These are phyloP conservation scores for Casuarina glauca DNA, from an alignment of 306 rosid genomes.

Conservation along the genomic window DNA sequence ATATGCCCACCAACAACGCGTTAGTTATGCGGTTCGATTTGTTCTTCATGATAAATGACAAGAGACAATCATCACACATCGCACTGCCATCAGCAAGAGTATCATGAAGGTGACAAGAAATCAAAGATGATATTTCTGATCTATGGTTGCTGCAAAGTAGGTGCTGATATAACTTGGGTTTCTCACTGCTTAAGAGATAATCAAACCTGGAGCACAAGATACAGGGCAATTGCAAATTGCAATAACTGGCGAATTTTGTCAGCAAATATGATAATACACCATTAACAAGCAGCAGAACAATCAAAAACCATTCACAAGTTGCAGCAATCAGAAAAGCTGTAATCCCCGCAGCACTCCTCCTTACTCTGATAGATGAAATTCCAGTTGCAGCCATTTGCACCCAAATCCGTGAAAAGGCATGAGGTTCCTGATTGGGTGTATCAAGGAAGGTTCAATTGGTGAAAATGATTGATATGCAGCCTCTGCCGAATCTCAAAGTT, in stretches of 20 bases:
- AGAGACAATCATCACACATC: slow-evolving; percentile 70
- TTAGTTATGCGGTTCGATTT: slow-evolving; percentile 35
- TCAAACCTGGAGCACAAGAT: slow-evolving; percentile 85
- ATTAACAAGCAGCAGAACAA: slow-evolving; percentile 65
- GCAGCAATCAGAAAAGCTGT: slow-evolving; percentile 51
- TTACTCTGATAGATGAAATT: slow-evolving; percentile 45
- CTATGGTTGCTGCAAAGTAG: slow-evolving; percentile 64
- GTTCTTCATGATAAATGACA: slow-evolving; percentile 40
- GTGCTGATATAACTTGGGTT: slow-evolving; percentile 42
- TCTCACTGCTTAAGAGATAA: slow-evolving; percentile 42
- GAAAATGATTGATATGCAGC: slow-evolving; percentile 25
- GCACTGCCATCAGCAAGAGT: slow-evolving; percentile 52
- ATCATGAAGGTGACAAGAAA: slow-evolving; percentile 52
- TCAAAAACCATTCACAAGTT: slow-evolving; percentile 90
- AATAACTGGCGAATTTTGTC: slow-evolving; percentile 63
- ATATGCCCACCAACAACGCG: slow-evolving; percentile 50
- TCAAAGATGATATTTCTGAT: slow-evolving; percentile 61
- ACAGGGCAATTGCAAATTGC: slow-evolving; percentile 74
- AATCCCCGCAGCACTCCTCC: slow-evolving; percentile 43
- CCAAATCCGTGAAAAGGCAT: slow-evolving; percentile 32
- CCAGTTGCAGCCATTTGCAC: slow-evolving; percentile 54
- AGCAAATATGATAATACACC: slow-evolving; percentile 59
- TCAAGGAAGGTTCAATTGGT: slow-evolving; percentile 16
- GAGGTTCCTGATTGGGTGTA: slow-evolving; percentile 19
- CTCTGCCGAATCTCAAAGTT: slow-evolving; percentile 36